A percentile compares a stretch with the other conserved stretches of the same genome.
Conservation (phyloP, 495 filamentous ascomycete species). For the Tirmania nivea region DNA sequence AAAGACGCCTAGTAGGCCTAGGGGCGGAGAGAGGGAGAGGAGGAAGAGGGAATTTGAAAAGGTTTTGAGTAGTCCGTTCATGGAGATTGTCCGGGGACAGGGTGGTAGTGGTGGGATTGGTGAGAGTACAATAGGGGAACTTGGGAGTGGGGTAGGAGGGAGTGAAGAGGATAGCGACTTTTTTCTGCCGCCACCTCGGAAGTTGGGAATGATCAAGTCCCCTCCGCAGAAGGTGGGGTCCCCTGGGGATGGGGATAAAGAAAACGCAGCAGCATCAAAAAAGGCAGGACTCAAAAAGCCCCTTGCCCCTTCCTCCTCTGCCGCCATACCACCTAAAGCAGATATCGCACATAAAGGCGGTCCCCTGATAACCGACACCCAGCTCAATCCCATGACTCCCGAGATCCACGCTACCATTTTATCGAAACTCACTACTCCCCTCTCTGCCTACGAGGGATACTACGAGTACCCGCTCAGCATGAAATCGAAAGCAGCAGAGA, state of each 20-base stretch:
- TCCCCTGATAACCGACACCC: slow-evolving; percentile 54
- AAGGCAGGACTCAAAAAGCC: no score
- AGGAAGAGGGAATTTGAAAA: not conserved
- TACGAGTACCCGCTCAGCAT: slow-evolving; percentile 38
- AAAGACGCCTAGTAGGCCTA: slow-evolving; percentile 15
- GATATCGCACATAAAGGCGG: not conserved
- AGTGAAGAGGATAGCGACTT: not conserved
- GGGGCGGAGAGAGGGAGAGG: not conserved
- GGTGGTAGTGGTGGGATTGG: no score
- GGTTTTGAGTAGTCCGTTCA: not conserved
- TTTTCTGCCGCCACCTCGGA: not conserved
- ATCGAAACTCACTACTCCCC: slow-evolving; percentile 41
- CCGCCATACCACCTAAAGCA: no score
- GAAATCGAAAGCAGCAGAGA: slow-evolving; percentile 43
- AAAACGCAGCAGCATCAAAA: no score
- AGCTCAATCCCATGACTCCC: slow-evolving; percentile 75
- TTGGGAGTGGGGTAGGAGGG: not conserved
- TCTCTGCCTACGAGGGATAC: slow-evolving; percentile 55
- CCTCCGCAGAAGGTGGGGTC: no score
- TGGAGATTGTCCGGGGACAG: no score
- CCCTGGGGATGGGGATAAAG: no score
- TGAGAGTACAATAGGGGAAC: no score
- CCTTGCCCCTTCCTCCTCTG: no score
- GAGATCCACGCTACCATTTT: slow-evolving; percentile 52
- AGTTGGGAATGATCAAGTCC: not conserved